Evolutionary conservation across 2,329 filamentous ascomycete species (phyloP).

Genomic region (Stylonectria norvegica): DNA sequence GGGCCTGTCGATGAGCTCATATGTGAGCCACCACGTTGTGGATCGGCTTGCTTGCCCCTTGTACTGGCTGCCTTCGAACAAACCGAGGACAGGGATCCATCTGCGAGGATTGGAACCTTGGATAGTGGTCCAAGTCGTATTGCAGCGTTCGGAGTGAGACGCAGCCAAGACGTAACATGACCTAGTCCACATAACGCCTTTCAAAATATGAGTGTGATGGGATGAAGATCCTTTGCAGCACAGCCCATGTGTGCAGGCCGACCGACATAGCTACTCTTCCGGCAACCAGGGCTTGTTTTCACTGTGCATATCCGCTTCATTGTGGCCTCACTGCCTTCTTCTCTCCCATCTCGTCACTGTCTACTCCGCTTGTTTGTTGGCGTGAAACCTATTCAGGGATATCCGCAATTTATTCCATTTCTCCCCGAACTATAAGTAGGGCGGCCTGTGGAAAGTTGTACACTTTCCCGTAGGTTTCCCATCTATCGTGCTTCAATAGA

Average conservation of each 20-base stretch:
- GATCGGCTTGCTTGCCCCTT: background rate
- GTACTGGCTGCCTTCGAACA: background rate
- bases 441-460: no score
- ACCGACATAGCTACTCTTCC: slow-evolving; percentile 1
- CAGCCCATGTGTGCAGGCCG: slow-evolving; percentile 3
- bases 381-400: no score
- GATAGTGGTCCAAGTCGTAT: no score
- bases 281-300: slow-evolving; percentile 7
- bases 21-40: no score
- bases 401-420: background rate
- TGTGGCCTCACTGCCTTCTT: slow-evolving; percentile 1
- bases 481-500: no score
- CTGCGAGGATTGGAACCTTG: no score
- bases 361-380: no score
- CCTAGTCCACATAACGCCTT: slow-evolving; percentile 5
- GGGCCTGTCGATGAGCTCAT: no score
- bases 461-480: no score
- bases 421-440: slow-evolving; percentile 15
- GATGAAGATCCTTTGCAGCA: background rate
- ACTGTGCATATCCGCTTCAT: background rate
- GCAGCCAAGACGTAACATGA: slow-evolving; percentile 8
- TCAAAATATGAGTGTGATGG: slow-evolving; percentile 1
- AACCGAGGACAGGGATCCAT: background rate
- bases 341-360: no score
- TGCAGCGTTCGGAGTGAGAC: no score